Conservation (phyloP, 2,329 filamentous ascomycete genomes). For the Scleromitrula shiraiana region DNA sequence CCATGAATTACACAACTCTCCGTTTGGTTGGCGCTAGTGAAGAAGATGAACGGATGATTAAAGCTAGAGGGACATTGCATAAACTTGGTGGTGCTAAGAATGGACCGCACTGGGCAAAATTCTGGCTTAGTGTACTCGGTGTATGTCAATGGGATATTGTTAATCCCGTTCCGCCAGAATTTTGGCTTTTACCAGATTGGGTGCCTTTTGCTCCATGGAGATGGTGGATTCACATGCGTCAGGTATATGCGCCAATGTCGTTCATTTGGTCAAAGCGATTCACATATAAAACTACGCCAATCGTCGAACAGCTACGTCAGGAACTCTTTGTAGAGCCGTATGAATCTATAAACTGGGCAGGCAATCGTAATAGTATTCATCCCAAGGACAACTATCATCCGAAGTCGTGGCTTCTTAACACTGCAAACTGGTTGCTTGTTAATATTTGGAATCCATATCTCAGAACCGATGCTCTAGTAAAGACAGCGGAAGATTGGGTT, state of each 20-base stretch:
- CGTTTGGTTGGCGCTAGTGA: constrained; percentile 75
- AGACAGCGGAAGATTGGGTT: constrained; percentile 70
- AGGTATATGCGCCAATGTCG: constrained; percentile 89
- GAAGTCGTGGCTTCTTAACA: constrained; percentile 75
- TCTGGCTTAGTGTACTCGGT: constrained; percentile 82
- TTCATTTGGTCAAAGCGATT: constrained; percentile 82
- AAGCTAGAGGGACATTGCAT: constrained; percentile 74
- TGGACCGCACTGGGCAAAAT: constrained; percentile 93
- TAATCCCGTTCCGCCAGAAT: constrained; percentile 85
- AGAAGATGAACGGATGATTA: constrained; percentile 78
- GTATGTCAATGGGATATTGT: constrained; percentile 85
- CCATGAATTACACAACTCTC: constrained; percentile 77
- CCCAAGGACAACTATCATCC: constrained; percentile 83
- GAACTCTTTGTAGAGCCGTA: constrained; percentile 79
- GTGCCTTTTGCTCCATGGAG: constrained; percentile 82
- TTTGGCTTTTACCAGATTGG: constrained; percentile 92
- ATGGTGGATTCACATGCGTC: constrained; percentile 98
- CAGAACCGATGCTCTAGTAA: constrained; percentile 55
- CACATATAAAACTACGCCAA: constrained; percentile 64
- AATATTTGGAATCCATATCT: constrained; percentile 76
- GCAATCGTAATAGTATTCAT: constrained; percentile 75
- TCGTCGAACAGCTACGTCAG: constrained; percentile 64
- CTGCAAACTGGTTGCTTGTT: constrained; percentile 69
- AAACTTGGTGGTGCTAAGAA: constrained; percentile 77
- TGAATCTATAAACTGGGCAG: constrained; percentile 67